These are phyloP conservation scores for Alternaria conjuncta DNA, from an alignment of 2,329 filamentous ascomycete species.

Conservation along the genomic window DNA sequence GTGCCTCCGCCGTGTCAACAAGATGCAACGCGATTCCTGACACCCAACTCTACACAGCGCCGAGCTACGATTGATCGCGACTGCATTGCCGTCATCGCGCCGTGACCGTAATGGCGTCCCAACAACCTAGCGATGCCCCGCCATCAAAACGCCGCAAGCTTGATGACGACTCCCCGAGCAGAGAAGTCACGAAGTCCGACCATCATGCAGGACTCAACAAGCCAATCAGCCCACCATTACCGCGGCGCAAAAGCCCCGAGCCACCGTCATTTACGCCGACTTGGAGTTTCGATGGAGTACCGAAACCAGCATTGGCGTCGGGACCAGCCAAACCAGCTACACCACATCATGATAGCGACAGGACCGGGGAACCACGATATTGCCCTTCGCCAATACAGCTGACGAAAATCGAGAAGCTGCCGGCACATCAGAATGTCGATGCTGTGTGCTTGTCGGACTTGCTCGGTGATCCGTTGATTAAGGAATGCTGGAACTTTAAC, in stretches of 20 bases:
- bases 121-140: conserved; percentile 10
- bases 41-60: background rate
- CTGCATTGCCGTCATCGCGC: background rate
- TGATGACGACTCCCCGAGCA: conserved; percentile 5
- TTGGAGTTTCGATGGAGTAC: conserved; percentile 26
- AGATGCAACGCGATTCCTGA: background rate
- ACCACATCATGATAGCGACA: background rate
- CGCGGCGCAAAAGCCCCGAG: conserved; percentile 16
- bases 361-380: background rate
- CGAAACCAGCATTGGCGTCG: conserved; percentile 12
- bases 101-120: conserved; percentile 11
- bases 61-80: background rate
- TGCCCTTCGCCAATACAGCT: conserved; percentile 73
- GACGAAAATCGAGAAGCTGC: conserved; percentile 71
- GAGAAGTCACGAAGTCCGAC: conserved; percentile 3
- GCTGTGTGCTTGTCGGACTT: conserved; percentile 71
- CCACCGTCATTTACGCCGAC: conserved; percentile 3
- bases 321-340: background rate
- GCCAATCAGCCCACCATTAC: conserved; percentile 40
- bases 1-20: conserved; percentile 3
- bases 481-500: conserved; percentile 75
- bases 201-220: conserved; percentile 19
- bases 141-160: conserved; percentile 40
- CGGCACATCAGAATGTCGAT: conserved; percentile 66
- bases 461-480: conserved; percentile 75